phyloP scores from a whole-genome alignment of 1,284 basidiomycete species.

The Phenoliferia sp. region DNA sequence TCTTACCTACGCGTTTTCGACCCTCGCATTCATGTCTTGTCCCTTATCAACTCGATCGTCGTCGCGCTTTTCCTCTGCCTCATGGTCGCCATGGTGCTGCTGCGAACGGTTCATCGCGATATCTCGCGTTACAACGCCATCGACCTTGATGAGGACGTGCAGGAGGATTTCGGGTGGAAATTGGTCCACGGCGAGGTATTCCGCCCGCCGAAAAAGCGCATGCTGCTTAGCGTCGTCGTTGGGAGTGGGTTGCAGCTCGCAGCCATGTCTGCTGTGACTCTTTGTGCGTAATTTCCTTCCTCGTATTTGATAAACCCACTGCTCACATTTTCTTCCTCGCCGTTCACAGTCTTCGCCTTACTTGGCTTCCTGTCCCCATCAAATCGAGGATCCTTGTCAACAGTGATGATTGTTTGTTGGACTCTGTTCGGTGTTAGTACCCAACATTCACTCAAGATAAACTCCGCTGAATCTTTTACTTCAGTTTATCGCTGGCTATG shows the following conservation, averaged over 20 bases:
- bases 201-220: constrained; percentile 70
- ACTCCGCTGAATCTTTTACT: not conserved
- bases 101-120: constrained; percentile 82
- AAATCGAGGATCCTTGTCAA: constrained; percentile 88
- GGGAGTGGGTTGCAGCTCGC: constrained; percentile 88
- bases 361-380: constrained; percentile 95
- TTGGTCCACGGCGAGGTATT: constrained; percentile 95
- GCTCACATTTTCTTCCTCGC: not conserved
- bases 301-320: not conserved
- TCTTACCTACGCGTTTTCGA: constrained; percentile 68
- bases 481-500: constrained; percentile 67
- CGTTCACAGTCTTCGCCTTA: constrained; percentile 73
- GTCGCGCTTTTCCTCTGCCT: constrained; percentile 68
- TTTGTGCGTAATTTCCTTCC: constrained; percentile 51
- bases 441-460: no score
- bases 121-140: constrained; percentile 87
- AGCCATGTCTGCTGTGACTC: constrained; percentile 82
- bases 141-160: constrained; percentile 32
- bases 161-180: constrained; percentile 99
- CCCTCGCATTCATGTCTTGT: constrained; percentile 65
- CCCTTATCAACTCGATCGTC: constrained; percentile 85
- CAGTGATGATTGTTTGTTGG: constrained; percentile 95
- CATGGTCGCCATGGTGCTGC: constrained; percentile 85
- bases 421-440: constrained; percentile 76
- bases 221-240: constrained; percentile 76